Evolutionary conservation across 208 protist species (phyloP).

Genomic region (Crithidia expoeki): DNA sequence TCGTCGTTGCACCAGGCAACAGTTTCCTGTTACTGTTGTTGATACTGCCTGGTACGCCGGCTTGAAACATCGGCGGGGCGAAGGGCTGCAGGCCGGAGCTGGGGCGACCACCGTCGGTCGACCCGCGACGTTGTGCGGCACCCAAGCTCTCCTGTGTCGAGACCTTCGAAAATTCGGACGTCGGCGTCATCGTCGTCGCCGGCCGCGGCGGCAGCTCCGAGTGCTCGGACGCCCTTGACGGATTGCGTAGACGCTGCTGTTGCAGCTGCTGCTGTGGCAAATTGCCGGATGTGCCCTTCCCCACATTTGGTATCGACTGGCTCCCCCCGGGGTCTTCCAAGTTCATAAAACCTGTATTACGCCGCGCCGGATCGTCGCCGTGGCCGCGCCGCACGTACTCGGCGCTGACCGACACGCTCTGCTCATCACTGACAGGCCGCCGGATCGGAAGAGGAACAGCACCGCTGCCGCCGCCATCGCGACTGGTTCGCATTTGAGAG

Average conservation of each 20-base stretch:
- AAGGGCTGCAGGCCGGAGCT: constrained; percentile 14
- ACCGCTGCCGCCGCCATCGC: not conserved
- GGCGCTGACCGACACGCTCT: constrained; percentile 26
- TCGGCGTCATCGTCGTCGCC: constrained; percentile 8
- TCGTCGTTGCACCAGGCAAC: constrained; percentile 17
- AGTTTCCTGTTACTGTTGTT: constrained; percentile 4
- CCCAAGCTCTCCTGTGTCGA: constrained; percentile 2
- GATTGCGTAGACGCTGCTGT: not conserved
- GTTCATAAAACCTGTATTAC: constrained; percentile 40
- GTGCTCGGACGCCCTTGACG: constrained; percentile 1
- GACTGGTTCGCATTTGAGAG: not conserved
- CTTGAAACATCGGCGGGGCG: constrained; percentile 1
- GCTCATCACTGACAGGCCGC: constrained; percentile 4
- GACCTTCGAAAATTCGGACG: not conserved
- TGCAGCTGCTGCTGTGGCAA: not conserved
- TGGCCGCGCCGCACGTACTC: constrained; percentile 39
- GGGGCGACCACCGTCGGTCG: not conserved
- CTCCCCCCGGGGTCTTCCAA: constrained; percentile 29
- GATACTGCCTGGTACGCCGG: not conserved
- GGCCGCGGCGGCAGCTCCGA: not conserved
- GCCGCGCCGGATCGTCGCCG: constrained; percentile 8
- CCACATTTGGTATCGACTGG: not conserved
- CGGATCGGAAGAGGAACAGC: not conserved
- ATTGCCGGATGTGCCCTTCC: not conserved
- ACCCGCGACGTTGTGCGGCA: not conserved